Conservation (phyloP, 768 basidiomycete species). For the Naganishia vishniacii region DNA sequence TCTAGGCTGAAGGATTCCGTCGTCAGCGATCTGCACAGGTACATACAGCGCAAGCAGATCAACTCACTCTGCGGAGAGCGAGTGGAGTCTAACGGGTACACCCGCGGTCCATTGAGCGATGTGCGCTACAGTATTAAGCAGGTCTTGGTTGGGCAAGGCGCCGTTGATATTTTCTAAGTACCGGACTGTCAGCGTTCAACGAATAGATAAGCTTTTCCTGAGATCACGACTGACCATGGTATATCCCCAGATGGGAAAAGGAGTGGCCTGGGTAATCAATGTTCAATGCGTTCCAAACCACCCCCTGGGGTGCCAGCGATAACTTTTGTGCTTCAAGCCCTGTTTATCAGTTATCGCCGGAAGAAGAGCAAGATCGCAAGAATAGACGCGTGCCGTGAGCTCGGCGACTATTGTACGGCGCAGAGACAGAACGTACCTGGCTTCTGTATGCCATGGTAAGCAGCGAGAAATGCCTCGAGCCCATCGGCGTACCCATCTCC, state of each 20-base stretch:
- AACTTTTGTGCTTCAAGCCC: slow-evolving; percentile 65
- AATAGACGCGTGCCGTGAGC: background rate
- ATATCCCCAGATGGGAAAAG: slow-evolving; percentile 90
- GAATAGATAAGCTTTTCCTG: too few relatives aligned
- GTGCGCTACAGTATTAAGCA: slow-evolving; percentile 71
- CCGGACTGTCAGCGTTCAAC: too few relatives aligned
- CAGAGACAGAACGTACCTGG: slow-evolving; percentile 56
- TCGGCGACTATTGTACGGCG: too few relatives aligned
- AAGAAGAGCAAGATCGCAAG: background rate
- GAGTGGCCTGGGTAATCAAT: slow-evolving; percentile 97
- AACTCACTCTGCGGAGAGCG: slow-evolving; percentile 53
- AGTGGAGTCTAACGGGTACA: slow-evolving; percentile 74
- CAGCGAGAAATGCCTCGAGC: slow-evolving; percentile 82
- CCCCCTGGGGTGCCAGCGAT: slow-evolving; percentile 62
- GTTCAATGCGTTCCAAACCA: slow-evolving; percentile 90
- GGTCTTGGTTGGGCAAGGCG: slow-evolving; percentile 89
- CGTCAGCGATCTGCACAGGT: too few relatives aligned
- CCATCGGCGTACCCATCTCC: slow-evolving; percentile 85
- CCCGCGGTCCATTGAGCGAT: slow-evolving; percentile 67
- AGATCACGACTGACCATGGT: slow-evolving; percentile 80
- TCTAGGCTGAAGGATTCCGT: slow-evolving; percentile 5
- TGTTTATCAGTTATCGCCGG: slow-evolving; percentile 38
- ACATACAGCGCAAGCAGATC: too few relatives aligned
- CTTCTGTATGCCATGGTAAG: slow-evolving; percentile 68
- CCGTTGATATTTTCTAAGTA: slow-evolving; percentile 98